These are phyloP conservation scores for Durio zibethinus DNA, from an alignment of 345 rosid genomes.

Conservation along the genomic window DNA sequence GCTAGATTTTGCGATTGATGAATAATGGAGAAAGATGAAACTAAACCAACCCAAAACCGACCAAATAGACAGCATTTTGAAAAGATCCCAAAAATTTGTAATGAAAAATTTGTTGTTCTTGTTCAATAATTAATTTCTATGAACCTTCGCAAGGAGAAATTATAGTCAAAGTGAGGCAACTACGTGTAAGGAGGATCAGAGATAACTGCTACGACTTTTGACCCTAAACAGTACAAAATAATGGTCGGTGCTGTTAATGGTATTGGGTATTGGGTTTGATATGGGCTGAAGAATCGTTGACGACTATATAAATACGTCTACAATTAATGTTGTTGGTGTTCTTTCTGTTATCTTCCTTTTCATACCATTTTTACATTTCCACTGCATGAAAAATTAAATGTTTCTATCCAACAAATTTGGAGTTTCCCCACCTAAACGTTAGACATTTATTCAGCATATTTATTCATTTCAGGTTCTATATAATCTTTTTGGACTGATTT, in stretches of 20 bases:
- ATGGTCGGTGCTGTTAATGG: background rate
- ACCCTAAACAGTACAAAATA: background rate
- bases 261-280: background rate
- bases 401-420: background rate
- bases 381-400: background rate
- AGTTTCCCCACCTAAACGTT: background rate
- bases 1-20: background rate
- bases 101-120: no score
- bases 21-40: background rate
- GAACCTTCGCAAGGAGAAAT: background rate
- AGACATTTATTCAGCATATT: background rate
- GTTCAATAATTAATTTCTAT: background rate
- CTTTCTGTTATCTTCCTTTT: background rate
- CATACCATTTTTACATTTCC: background rate
- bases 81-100: background rate
- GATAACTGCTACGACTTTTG: background rate
- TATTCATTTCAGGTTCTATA: background rate
- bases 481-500: background rate
- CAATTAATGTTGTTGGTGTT: background rate
- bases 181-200: background rate
- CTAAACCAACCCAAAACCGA: background rate
- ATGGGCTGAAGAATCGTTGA: background rate
- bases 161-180: slow-evolving; percentile 2
- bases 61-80: background rate
- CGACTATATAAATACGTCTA: background rate